These are phyloP conservation scores for Pythium vanterpoolii DNA, from an alignment of 352 stramenopile genomes.

Conservation along the genomic window DNA sequence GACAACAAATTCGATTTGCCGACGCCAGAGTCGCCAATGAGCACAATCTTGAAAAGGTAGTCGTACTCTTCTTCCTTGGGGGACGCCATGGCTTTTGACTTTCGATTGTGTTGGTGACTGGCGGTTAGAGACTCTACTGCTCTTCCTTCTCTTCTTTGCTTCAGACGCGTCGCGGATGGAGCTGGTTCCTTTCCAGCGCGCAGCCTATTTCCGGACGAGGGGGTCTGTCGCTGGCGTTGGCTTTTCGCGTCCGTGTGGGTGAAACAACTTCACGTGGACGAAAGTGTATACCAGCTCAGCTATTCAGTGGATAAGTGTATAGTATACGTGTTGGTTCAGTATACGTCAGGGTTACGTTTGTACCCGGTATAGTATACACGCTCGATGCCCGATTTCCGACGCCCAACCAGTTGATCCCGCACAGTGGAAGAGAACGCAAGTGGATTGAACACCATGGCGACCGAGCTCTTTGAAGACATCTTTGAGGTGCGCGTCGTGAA, in stretches of 20 bases:
- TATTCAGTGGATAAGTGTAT: constrained; percentile 14
- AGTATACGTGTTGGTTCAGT: neutral
- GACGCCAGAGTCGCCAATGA: constrained; percentile 96
- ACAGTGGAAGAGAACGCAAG: neutral
- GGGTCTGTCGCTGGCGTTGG: neutral
- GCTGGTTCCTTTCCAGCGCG: neutral
- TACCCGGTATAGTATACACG: constrained; percentile 18
- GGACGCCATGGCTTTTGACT: constrained; percentile 57
- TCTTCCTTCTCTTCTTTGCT: neutral
- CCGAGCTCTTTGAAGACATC: constrained; percentile 98
- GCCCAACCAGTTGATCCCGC: constrained; percentile 9
- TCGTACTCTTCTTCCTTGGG: constrained; percentile 88
- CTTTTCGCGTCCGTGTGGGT: constrained; percentile 4
- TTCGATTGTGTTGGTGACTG: neutral
- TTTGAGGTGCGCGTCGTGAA: constrained; percentile 97
- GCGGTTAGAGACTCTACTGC: neutral
- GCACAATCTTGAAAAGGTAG: constrained; percentile 93
- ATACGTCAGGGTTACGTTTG: constrained; percentile 1
- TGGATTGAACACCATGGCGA: constrained; percentile 63
- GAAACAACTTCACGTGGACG: constrained; percentile 21
- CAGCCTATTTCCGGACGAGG: constrained; percentile 14
- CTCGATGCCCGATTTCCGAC: neutral
- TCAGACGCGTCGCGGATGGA: neutral
- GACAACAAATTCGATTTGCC: constrained; percentile 98
- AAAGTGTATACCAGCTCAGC: constrained; percentile 13